These are phyloP conservation scores for Coemansia sp. DNA, from an alignment of 192 early-diverging fungal genomes.

Conservation along the genomic window DNA sequence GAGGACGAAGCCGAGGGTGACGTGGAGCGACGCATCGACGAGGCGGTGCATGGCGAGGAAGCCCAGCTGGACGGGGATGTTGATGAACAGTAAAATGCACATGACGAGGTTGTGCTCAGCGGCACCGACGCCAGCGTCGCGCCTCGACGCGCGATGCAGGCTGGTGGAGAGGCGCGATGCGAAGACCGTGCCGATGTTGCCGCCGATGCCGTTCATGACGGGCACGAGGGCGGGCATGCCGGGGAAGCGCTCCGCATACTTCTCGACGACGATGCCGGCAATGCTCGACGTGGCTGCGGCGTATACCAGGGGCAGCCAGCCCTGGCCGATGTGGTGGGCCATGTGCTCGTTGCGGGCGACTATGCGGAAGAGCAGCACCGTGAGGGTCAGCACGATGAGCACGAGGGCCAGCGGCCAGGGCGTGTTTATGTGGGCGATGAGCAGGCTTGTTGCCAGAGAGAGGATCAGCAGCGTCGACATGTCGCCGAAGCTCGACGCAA, in stretches of 20 bases:
- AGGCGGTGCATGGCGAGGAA: constrained; percentile 58
- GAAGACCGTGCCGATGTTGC: constrained; percentile 81
- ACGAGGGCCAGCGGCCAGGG: constrained; percentile 50
- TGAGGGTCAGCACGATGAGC: constrained; percentile 47
- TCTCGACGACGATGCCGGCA: constrained; percentile 43
- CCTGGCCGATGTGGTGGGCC: constrained; percentile 61
- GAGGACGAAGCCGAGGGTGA: constrained; percentile 48
- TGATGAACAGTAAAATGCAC: constrained; percentile 63
- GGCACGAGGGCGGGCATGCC: constrained; percentile 52
- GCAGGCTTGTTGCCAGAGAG: constrained; percentile 10
- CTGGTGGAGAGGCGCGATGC: constrained; percentile 74
- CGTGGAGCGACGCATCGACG: constrained; percentile 50
- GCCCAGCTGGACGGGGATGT: constrained; percentile 65
- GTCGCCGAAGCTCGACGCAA: constrained; percentile 54
- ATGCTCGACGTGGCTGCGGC: constrained; percentile 73
- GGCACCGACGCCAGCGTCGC: constrained; percentile 6
- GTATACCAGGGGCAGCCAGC: constrained; percentile 74
- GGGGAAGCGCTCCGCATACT: constrained; percentile 23
- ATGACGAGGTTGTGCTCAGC: constrained; percentile 54
- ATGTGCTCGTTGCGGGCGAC: constrained; percentile 66
- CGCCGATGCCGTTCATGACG: constrained; percentile 59
- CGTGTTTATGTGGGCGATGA: constrained; percentile 9
- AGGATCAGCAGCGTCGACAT: constrained; percentile 50
- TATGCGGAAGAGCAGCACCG: constrained; percentile 29
- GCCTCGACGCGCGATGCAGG: constrained; percentile 53